Evolutionary conservation across 1,139 yeast genomes (phyloP).

Genomic region (Diutina catenulata): DNA sequence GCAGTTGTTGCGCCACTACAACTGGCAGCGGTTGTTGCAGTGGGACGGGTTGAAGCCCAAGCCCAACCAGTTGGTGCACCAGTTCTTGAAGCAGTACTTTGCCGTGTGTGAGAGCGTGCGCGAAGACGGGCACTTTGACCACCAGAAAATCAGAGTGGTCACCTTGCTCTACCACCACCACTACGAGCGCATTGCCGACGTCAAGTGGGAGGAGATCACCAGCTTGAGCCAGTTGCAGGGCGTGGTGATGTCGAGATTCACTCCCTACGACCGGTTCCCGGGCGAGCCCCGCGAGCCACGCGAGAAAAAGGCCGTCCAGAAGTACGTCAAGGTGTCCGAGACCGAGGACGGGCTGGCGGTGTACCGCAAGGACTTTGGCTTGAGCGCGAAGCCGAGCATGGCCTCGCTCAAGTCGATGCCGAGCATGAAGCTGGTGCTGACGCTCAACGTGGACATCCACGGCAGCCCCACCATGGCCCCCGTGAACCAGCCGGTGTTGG

Average conservation of each 20-base stretch:
- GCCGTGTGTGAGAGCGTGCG: neutral
- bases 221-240: neutral
- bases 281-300: neutral
- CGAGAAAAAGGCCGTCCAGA: neutral
- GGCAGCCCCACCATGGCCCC: neutral
- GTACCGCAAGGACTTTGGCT: neutral
- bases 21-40: constrained; percentile 1
- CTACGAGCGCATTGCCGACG: neutral
- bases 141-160: neutral
- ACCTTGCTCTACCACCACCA: neutral
- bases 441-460: neutral
- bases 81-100: neutral
- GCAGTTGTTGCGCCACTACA: neutral
- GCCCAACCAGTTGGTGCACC: neutral
- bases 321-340: constrained; percentile 1
- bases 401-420: neutral
- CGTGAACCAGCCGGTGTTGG: too few relatives aligned
- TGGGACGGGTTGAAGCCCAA: neutral
- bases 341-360: neutral
- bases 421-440: neutral
- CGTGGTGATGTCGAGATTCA: neutral
- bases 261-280: neutral
- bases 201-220: neutral
- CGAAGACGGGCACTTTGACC: neutral
- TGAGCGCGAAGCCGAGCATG: neutral